These are phyloP conservation scores for Lipomyces sp. DNA, from an alignment of 805 yeast species.

Conservation along the genomic window DNA sequence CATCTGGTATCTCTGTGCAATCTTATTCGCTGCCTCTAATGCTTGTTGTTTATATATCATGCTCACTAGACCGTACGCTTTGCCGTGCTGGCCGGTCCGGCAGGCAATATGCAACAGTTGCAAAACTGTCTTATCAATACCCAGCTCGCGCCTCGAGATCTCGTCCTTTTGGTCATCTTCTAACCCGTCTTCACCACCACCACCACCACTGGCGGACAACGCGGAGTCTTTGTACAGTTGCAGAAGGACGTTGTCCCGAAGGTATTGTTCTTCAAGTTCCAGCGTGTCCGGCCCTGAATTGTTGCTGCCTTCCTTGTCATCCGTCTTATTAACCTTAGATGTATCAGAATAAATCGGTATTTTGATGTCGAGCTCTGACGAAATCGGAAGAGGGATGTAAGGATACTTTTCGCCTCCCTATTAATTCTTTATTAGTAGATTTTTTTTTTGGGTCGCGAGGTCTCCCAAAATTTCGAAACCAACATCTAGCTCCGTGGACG, in stretches of 20 bases:
- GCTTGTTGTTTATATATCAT: conserved; percentile 79
- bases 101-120: conserved; percentile 77
- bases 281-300: conserved; percentile 5
- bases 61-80: conserved; percentile 71
- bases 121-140: conserved; percentile 77
- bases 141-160: conserved; percentile 55
- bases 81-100: conserved; percentile 52
- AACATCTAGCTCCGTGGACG: not conserved
- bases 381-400: conserved; percentile 80
- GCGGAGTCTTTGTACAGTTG: conserved; percentile 33
- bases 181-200: conserved; percentile 49
- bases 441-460: too few relatives aligned
- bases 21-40: conserved; percentile 78
- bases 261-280: conserved; percentile 35
- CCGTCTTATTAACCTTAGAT: conserved; percentile 33
- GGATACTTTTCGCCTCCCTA: conserved; percentile 73
- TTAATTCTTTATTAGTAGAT: not conserved
- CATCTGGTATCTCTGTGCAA: conserved; percentile 74
- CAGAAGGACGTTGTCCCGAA: conserved; percentile 27
- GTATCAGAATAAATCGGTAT: conserved; percentile 58
- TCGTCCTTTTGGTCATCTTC: conserved; percentile 54
- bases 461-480: not conserved
- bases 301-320: conserved; percentile 15
- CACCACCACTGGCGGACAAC: conserved; percentile 49
- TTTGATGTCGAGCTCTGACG: conserved; percentile 73